Evolutionary conservation across 192 early-diverging fungal genomes (phyloP).

Genomic region (Coemansia sp.): DNA sequence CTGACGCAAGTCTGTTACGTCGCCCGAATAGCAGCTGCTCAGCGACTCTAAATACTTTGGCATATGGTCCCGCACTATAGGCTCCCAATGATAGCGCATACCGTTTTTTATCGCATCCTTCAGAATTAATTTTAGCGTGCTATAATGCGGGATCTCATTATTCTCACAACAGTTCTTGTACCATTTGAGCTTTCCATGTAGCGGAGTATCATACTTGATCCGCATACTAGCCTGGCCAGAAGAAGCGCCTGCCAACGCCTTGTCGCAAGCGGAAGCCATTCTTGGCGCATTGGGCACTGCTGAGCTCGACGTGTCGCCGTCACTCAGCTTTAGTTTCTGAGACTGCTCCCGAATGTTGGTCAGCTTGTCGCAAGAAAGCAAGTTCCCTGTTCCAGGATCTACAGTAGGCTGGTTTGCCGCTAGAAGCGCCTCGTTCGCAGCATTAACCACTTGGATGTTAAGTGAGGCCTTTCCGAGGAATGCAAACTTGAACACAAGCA

Average conservation of each 20-base stretch:
- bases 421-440: constrained; percentile 12
- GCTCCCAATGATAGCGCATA: constrained; percentile 23
- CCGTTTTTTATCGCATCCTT: constrained; percentile 11
- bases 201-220: constrained; percentile 7
- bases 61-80: constrained; percentile 29
- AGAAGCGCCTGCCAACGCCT: neutral
- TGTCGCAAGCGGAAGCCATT: neutral
- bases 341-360: neutral
- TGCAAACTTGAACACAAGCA: constrained; percentile 20
- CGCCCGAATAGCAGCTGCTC: neutral
- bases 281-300: neutral
- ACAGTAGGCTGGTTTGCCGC: constrained; percentile 10
- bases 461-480: constrained; percentile 7
- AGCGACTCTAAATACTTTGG: constrained; percentile 26
- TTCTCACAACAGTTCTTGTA: constrained; percentile 16
- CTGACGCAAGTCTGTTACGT: neutral
- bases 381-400: constrained; percentile 12
- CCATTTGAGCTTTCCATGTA: constrained; percentile 21
- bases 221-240: neutral
- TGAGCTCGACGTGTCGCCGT: neutral
- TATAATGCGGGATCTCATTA: constrained; percentile 13
- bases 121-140: constrained; percentile 12
- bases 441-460: neutral
- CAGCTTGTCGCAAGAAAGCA: constrained; percentile 5
- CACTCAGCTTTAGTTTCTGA: neutral